Evolutionary conservation across 352 stramenopile species (phyloP), one percentile per base, ranked within the genome.

Genomic region (Pythium pectinolyticum): DNA sequence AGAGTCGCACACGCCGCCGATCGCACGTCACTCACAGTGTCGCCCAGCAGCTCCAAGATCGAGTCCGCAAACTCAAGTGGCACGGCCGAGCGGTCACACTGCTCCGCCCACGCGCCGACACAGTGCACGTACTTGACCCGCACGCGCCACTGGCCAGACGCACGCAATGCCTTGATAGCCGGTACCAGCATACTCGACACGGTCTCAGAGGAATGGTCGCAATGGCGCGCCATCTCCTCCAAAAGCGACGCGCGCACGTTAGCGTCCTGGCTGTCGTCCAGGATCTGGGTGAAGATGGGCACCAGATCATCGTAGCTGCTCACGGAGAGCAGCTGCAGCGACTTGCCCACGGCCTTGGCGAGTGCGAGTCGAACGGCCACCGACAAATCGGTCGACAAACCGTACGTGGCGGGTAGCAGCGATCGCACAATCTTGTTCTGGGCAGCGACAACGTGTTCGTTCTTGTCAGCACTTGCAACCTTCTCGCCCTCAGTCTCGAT

Each of bases 111-210:
- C 5, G 86, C 82, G 43, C 75, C 82, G 37, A 96, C 82, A 51
- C 87, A 92, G 66, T 96, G 77, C 37, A 93, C 83, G 71, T 89
- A 94, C 50, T 93, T 92, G 24, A 96, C 79, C 20, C 87, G 87
- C 22, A 93, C 81, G 50, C 87, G 84, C 87, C 87, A 96, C 57
- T 89, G 79, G 14, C 72, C 61, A n/a, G 85, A 92, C 32, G 78
- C 73, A 30, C 70, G 72, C 11, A 94, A 72, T 9, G 79, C 77
- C 61, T 89, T 76, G 53, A 94, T 79, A 7, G 78, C 81, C 0
- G 85, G 78, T 22, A 92, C 79, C 49, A 89, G 82, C 78, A 92
- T 88, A 32, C 75, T 67, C 17, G 74, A 72, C 20, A 96, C 70
- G 35, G 76, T 80, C 48, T 90, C 77, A 1, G 82, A 80, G 9